Percentiles rank a stretch among this genome's conserved stretches.
These are phyloP conservation scores for Russula vinacea DNA, from an alignment of 768 basidiomycete genomes.

Conservation along the genomic window DNA sequence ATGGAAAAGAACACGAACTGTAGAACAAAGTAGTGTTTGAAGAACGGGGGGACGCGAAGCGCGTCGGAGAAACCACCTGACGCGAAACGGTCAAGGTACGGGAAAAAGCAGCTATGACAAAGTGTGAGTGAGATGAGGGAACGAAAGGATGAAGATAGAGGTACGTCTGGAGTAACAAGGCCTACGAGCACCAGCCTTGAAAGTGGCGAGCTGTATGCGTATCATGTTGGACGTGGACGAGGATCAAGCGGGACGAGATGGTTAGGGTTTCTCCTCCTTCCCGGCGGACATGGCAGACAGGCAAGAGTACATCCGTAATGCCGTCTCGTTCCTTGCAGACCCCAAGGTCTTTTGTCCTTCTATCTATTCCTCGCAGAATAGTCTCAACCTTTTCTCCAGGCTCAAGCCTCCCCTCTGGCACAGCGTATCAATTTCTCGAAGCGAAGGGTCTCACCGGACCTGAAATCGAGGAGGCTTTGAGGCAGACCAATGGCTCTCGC, in stretches of 20 bases:
- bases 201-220: conserved; percentile 22
- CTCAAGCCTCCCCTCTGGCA: conserved; percentile 71
- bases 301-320: conserved; percentile 74
- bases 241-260: background rate
- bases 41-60: conserved; percentile 9
- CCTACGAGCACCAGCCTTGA: conserved; percentile 25
- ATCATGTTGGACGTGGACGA: conserved; percentile 18
- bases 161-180: conserved; percentile 22
- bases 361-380: background rate
- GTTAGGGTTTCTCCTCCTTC: conserved; percentile 12
- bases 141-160: background rate
- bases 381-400: conserved; percentile 42
- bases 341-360: conserved; percentile 55
- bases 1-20: conserved; percentile 5
- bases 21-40: background rate
- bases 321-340: conserved; percentile 81
- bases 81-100: conserved; percentile 20
- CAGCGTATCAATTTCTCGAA: conserved; percentile 94
- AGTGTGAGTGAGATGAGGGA: background rate
- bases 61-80: conserved; percentile 9
- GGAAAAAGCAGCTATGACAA: conserved; percentile 20
- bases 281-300: conserved; percentile 50
- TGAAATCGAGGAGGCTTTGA: conserved; percentile 86
- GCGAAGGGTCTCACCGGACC: conserved; percentile 80
- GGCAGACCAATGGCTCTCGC: conserved; percentile 45